Base-by-base conservation (phyloP, 352 stramenopile genomes). In the Globisporangium viniferum region DNA sequence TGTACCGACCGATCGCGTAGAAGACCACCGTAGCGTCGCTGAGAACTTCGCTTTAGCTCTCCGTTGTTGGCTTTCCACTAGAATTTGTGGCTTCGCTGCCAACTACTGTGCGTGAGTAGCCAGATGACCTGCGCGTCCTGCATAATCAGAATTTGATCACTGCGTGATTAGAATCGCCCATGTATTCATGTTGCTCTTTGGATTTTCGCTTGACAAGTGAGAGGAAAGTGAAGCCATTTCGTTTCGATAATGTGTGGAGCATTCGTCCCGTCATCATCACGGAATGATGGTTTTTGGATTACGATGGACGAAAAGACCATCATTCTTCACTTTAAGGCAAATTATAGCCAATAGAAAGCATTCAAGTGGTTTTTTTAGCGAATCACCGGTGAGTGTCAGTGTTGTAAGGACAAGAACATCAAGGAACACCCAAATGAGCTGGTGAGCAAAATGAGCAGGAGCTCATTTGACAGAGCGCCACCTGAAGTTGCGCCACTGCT, bases 1-100 rank as follows among this genome's bases (percentile, higher is more conserved):
- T 92, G 27, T 92, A 92, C 64, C 82, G 79, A 18, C 60, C 84
- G 27, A 88, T 92, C 54, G 59, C 72, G 14, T 91, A 72, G 24
- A 63, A 46, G 55, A 48, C 15, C 27, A 46, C 1, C 18, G 49
- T 20, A 27, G 54, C 3, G 54, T 8, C 10, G 14, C 12, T 15
- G 53, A 39, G 12, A 22, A 14, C 14, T 22, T 18, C 29, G n/a
- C 9, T 39, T 33, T 2, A 15, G 53, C 12, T 20, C 31, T 33
- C n/a, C 27, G n/a, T 24, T 22, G 31, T 6, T 33, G 5, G 12
- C 36, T 44, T 44, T 44, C 12, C 36, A 44, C 18, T 55, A 55
- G 48, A 55, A 53, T 3, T 53, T n/a, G 14, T 53, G 44, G 18
- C 44, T 53, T 39, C 33, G 8, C 5, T 10, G 33, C 8, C 9